These are phyloP conservation scores for Aspergillus phoenicis DNA, from an alignment of 2,329 filamentous ascomycete genomes.

Conservation along the genomic window DNA sequence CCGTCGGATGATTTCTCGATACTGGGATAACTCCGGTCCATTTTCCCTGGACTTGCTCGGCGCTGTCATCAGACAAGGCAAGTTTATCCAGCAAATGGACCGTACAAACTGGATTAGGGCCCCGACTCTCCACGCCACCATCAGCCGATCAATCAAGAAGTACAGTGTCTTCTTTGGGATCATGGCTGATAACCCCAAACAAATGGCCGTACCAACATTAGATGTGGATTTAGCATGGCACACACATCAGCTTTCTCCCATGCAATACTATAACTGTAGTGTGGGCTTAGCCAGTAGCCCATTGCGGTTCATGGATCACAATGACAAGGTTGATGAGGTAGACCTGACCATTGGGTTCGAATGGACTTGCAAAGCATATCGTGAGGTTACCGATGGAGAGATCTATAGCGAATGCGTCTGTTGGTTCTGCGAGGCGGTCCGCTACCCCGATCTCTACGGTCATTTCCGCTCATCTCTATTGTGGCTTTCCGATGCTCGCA, in stretches of 20 bases:
- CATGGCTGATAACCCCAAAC: slow-evolving; percentile 37
- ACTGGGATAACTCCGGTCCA: slow-evolving; percentile 44
- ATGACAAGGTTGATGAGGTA: slow-evolving; percentile 77
- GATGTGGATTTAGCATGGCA: slow-evolving; percentile 55
- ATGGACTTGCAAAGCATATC: slow-evolving; percentile 71
- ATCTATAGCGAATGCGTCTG: slow-evolving; percentile 12
- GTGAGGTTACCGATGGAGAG: slow-evolving; percentile 33
- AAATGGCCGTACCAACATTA: slow-evolving; percentile 38
- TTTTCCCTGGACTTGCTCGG: slow-evolving; percentile 45
- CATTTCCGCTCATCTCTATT: background rate
- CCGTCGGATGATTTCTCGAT: slow-evolving; percentile 46
- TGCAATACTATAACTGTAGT: slow-evolving; percentile 63
- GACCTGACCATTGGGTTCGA: slow-evolving; percentile 66
- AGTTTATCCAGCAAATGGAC: slow-evolving; percentile 63
- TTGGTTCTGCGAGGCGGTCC: slow-evolving; percentile 11
- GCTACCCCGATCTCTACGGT: background rate
- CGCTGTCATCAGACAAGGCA: slow-evolving; percentile 46
- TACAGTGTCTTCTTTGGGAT: slow-evolving; percentile 49
- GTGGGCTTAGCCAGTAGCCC: slow-evolving; percentile 36
- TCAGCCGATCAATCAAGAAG: slow-evolving; percentile 64
- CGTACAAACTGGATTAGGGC: slow-evolving; percentile 77
- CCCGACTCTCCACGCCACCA: slow-evolving; percentile 64
- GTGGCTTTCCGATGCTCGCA: background rate
- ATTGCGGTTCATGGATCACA: slow-evolving; percentile 68
- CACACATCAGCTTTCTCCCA: slow-evolving; percentile 71